A percentile compares a stretch with the other conserved stretches of the same genome.
These are phyloP conservation scores for Blepharisma japonicum DNA, from an alignment of 73 alveolate species.

Conservation along the genomic window DNA sequence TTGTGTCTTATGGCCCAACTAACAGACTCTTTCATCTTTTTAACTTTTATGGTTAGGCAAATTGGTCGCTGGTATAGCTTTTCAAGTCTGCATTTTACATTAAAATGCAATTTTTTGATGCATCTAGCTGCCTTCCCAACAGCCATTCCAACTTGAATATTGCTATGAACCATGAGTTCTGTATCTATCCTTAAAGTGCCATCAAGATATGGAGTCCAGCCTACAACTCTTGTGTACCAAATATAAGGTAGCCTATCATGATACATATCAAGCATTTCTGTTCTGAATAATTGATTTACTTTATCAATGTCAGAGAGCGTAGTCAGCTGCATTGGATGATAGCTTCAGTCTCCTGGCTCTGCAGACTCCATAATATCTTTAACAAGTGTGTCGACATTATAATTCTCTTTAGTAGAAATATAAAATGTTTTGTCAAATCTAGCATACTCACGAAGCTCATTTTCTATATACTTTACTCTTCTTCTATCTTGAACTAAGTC, in stretches of 20 bases:
- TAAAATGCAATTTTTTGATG: not conserved
- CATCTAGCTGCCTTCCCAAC: slow-evolving; percentile 1
- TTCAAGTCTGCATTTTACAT: no score
- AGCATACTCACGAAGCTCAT: not conserved
- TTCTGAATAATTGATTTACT: not conserved
- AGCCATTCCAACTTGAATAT: not conserved
- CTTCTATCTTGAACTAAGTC: slow-evolving; percentile 29
- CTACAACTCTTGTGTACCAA: not conserved
- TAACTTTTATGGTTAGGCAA: no score
- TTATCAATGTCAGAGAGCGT: not conserved
- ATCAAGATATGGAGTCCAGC: not conserved
- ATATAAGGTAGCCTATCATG: slow-evolving; percentile 23
- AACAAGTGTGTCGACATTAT: not conserved
- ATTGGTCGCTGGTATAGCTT: no score
- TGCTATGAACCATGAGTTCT: not conserved
- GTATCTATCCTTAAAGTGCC: slow-evolving; percentile 9
- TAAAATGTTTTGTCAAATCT: not conserved
- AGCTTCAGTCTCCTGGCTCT: not conserved
- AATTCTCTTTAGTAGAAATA: not conserved
- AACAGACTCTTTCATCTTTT: no score
- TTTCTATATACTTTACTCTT: not conserved
- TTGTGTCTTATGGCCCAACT: no score
- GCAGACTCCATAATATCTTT: not conserved
- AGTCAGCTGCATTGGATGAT: slow-evolving; percentile 3
- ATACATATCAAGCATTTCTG: not conserved